Conservation (phyloP, 495 filamentous ascomycete genomes). For the Lepidopterella palustris region DNA sequence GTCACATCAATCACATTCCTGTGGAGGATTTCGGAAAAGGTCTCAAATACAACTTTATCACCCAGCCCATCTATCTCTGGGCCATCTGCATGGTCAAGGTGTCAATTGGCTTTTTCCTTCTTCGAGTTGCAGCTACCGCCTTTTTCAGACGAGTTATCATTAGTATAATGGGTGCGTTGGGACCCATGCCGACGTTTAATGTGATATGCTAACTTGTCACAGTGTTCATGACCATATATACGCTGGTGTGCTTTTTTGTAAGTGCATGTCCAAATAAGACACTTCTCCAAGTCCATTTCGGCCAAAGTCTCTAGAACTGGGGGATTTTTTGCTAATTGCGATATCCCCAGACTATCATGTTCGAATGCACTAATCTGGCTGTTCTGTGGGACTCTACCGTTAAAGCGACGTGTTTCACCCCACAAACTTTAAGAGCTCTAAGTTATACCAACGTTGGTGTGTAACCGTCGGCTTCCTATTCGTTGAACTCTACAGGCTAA, state of each 20-base stretch:
- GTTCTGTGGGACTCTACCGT: slow-evolving; percentile 16
- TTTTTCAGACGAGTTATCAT: slow-evolving; percentile 19
- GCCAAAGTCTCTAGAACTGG: too few relatives aligned
- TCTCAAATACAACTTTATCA: slow-evolving; percentile 23
- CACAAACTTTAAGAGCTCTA: slow-evolving; percentile 9
- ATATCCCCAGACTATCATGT: slow-evolving; percentile 4
- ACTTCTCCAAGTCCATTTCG: too few relatives aligned
- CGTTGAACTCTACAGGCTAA: not conserved
- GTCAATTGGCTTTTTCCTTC: slow-evolving; percentile 33
- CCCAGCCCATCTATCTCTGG: slow-evolving; percentile 17
- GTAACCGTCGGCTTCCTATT: not conserved
- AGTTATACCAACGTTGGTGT: slow-evolving; percentile 34
- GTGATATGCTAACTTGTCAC: not conserved
- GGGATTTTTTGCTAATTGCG: too few relatives aligned
- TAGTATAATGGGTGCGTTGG: slow-evolving; percentile 15
- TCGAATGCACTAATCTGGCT: slow-evolving; percentile 19
- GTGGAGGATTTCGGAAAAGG: not conserved
- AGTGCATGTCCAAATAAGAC: too few relatives aligned
- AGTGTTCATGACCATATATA: slow-evolving; percentile 31
- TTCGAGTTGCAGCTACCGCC: slow-evolving; percentile 26
- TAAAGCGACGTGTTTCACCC: slow-evolving; percentile 12
- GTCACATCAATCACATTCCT: slow-evolving; percentile 20
- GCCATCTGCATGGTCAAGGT: slow-evolving; percentile 29
- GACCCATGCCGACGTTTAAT: not conserved
- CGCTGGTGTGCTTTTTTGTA: slow-evolving; percentile 25